These are phyloP conservation scores for Mucor circinelloides DNA, from an alignment of 371 early-diverging fungal species.

Conservation along the genomic window DNA sequence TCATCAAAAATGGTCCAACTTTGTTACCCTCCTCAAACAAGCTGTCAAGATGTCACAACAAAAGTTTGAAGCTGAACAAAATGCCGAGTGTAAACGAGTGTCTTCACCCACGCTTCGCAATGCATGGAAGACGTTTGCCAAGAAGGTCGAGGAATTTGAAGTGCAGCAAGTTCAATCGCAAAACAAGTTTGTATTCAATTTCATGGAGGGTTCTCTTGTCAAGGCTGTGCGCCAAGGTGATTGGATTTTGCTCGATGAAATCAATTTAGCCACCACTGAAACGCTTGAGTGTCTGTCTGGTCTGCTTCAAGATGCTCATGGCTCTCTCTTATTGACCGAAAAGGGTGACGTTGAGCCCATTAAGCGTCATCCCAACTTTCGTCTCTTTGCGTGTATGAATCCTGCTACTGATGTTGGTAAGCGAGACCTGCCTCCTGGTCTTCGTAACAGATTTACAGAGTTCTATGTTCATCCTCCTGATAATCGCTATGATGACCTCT, in stretches of 20 bases:
- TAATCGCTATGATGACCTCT: constrained; percentile 77
- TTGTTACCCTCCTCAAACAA: constrained; percentile 72
- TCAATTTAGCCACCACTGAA: constrained; percentile 97
- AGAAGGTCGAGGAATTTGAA: constrained; percentile 64
- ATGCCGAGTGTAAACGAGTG: constrained; percentile 34
- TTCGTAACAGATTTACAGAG: constrained; percentile 93
- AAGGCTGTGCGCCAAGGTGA: constrained; percentile 91
- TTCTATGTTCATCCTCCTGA: constrained; percentile 95
- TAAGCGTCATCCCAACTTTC: constrained; percentile 92
- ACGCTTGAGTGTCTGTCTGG: constrained; percentile 92
- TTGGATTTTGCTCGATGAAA: constrained; percentile 99
- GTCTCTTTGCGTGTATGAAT: constrained; percentile 99
- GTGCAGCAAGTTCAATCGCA: constrained; percentile 74
- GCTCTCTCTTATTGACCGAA: constrained; percentile 85
- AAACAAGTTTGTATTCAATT: constrained; percentile 88
- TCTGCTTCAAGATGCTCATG: constrained; percentile 82
- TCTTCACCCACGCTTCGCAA: constrained; percentile 53
- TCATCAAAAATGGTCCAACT: constrained; percentile 80
- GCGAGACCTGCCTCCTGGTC: constrained; percentile 91
- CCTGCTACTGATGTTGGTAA: constrained; percentile 99
- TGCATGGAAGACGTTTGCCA: constrained; percentile 66
- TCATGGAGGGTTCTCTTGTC: constrained; percentile 93
- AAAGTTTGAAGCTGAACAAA: constrained; percentile 50
- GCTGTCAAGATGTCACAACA: constrained; percentile 80
- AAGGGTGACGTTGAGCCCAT: constrained; percentile 90